Base-by-base conservation (phyloP, 2,329 filamentous ascomycete genomes). In the Colletotrichum costaricense region DNA sequence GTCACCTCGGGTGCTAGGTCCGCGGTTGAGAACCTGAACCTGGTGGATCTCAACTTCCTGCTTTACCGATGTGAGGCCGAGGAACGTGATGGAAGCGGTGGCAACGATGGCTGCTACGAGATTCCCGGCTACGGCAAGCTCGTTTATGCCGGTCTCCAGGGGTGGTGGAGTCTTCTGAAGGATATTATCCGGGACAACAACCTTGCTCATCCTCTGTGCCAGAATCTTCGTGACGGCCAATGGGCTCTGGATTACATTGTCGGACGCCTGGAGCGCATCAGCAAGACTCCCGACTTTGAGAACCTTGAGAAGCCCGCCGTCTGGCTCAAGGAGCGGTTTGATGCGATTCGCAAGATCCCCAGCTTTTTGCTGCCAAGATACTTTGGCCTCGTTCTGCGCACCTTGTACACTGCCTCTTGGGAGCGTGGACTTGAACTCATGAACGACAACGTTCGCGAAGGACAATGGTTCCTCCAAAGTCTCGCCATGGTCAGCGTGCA, bases 91-190 rank as follows among this genome's bases (percentile, higher is more conserved):
- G 91, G 90, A 7, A 98, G 93, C 75, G 89, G 88, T 64, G 94
- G 95, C 4, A 88, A 90, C 73, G 94, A 98, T 80, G 96, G 97
- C n/a, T 92, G 92, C 9, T 99, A 98, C 83, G 90, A 92, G 65
- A 93, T 99, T 75, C 97, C 97, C 1, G 92, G 92, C 1, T 87
- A 95, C 79, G 96, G 95, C 2, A 91, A 93, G 72, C 88, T 98
- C 55, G 94, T 98, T 2, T 99, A 98, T 82, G 96, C 96, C 73
- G 97, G 97, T 74, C 88, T 99, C n/a, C 97, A 99, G 82, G 97
- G 97, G 49, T 99, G 97, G 96, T 98, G 96, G 95, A 98, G 95
- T 80, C 87, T 98, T 1, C 85, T 99, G 55, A 93, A 95, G 77
- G 88, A 93, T 70, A 93, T 99, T 74, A 94, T 98, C 77, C 90